A percentile compares a stretch with the other conserved stretches of the same genome.
These are phyloP conservation scores for Singerocomus rubriflavus DNA, from an alignment of 1,284 basidiomycete genomes.

Conservation along the genomic window DNA sequence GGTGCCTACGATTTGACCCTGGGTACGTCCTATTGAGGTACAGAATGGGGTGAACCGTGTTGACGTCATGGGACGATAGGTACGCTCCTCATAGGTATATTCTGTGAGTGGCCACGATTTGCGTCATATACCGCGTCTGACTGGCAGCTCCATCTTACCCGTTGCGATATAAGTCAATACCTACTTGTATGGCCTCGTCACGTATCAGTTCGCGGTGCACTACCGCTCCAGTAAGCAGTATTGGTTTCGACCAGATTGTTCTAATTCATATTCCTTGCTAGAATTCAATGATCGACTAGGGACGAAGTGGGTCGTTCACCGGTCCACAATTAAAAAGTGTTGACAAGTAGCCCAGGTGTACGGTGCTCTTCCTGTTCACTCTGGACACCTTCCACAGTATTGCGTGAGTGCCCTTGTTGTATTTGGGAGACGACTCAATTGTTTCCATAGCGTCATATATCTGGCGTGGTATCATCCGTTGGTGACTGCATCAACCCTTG, in stretches of 20 bases:
- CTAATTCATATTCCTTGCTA: background rate
- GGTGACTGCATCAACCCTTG: background rate
- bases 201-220: slow-evolving; percentile 46
- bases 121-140: background rate
- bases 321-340: background rate
- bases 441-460: slow-evolving; percentile 13
- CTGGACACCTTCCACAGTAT: slow-evolving; percentile 38
- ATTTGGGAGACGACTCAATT: background rate
- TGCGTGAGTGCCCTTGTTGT: slow-evolving; percentile 9
- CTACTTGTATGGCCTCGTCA: slow-evolving; percentile 17
- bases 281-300: slow-evolving; percentile 10
- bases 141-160: background rate
- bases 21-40: slow-evolving; percentile 2
- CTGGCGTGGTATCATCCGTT: background rate
- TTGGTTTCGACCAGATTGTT: background rate
- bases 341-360: slow-evolving; percentile 24
- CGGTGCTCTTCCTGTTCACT: slow-evolving; percentile 29
- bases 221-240: slow-evolving; percentile 38
- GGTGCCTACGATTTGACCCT: slow-evolving; percentile 8
- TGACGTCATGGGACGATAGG: slow-evolving; percentile 5
- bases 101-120: slow-evolving; percentile 27
- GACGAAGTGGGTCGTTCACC: slow-evolving; percentile 7
- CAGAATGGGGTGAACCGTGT: background rate
- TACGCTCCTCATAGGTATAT: too few species aligned
- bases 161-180: background rate